These are phyloP conservation scores for Pleurotus djamor DNA, from an alignment of 768 basidiomycete species.

Conservation along the genomic window DNA sequence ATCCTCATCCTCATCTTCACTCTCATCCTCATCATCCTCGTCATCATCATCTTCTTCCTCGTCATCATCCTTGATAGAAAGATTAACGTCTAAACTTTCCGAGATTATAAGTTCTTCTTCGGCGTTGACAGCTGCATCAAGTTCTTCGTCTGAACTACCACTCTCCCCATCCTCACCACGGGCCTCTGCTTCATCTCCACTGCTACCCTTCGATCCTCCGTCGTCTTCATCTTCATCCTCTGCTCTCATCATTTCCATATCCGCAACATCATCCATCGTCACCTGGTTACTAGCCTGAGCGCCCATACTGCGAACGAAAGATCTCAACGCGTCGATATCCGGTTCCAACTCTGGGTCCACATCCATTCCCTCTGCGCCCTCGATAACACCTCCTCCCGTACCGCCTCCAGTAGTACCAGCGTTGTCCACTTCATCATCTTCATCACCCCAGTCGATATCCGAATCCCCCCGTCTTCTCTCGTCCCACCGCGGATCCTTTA, in stretches of 20 bases:
- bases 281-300: constrained; percentile 39
- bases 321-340: constrained; percentile 45
- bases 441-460: constrained; percentile 67
- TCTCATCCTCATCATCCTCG: constrained; percentile 29
- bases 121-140: constrained; percentile 35
- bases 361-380: constrained; percentile 55
- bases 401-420: too few species aligned
- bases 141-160: constrained; percentile 27
- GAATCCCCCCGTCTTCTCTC: constrained; percentile 61
- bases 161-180: constrained; percentile 24
- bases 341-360: constrained; percentile 57
- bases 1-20: constrained; percentile 31
- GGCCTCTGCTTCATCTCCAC: constrained; percentile 16
- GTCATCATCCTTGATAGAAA: constrained; percentile 15
- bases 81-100: constrained; percentile 32
- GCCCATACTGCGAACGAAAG: constrained; percentile 49
- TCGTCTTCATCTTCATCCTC: constrained; percentile 44
- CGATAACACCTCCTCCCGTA: constrained; percentile 2
- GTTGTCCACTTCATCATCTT: constrained; percentile 18
- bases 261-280: constrained; percentile 69
- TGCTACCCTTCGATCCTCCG: constrained; percentile 13
- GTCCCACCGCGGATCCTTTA: constrained; percentile 35
- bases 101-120: constrained; percentile 47
- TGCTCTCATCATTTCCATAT: constrained; percentile 41
- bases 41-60: constrained; percentile 29